These are phyloP conservation scores for Pythium periplocum DNA, from an alignment of 352 stramenopile genomes.

Conservation along the genomic window DNA sequence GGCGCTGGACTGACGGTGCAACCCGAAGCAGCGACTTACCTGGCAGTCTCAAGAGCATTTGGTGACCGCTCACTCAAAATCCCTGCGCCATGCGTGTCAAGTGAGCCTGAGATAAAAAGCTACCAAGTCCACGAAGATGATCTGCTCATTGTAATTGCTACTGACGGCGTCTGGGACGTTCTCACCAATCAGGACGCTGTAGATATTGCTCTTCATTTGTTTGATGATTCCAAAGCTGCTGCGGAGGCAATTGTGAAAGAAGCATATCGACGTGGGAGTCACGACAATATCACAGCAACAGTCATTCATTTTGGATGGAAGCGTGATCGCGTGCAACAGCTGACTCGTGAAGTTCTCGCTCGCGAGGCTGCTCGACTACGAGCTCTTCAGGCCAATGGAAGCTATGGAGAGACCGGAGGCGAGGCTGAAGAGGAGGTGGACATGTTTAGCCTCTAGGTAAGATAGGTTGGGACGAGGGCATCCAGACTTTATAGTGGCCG, in stretches of 20 bases:
- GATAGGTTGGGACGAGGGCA: no score
- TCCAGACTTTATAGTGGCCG: no score
- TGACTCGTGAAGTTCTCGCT: no score
- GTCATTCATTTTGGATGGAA: no score
- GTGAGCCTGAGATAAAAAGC: slow-evolving; percentile 37
- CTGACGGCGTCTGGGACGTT: slow-evolving; percentile 59
- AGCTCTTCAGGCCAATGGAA: no score
- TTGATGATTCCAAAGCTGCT: slow-evolving; percentile 33
- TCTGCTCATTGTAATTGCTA: slow-evolving; percentile 52
- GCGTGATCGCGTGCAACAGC: no score
- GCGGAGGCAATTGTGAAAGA: slow-evolving; percentile 47
- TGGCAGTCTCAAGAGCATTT: slow-evolving; percentile 58
- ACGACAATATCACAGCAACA: no score
- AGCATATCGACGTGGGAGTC: slow-evolving; percentile 31
- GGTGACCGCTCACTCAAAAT: slow-evolving; percentile 51
- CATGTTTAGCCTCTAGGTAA: no score
- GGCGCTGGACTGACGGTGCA: slow-evolving; percentile 81
- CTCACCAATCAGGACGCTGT: slow-evolving; percentile 56
- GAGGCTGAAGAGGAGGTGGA: no score
- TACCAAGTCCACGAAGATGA: slow-evolving; percentile 35
- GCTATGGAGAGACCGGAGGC: no score
- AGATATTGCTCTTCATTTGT: slow-evolving; percentile 33
- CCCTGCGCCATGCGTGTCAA: slow-evolving; percentile 40
- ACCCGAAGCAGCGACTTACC: slow-evolving; percentile 59
- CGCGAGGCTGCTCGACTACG: no score